phyloP scores from a whole-genome alignment of 768 basidiomycete species.

The Saitozyma sp. region DNA sequence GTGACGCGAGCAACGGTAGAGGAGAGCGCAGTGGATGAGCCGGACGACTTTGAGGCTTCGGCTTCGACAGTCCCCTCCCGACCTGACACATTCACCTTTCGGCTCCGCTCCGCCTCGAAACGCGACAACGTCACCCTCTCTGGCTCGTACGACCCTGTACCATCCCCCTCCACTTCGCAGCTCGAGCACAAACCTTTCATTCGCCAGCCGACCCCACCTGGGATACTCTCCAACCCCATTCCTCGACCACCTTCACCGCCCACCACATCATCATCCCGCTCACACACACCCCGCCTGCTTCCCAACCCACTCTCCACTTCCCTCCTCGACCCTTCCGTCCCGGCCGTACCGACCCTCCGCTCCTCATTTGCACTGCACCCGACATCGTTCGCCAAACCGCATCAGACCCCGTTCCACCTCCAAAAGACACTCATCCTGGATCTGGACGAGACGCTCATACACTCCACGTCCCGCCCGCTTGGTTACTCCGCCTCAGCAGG shows the following conservation, averaged over 20 bases:
- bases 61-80: constrained; percentile 1
- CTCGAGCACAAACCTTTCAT: constrained; percentile 4
- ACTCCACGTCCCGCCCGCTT: constrained; percentile 79
- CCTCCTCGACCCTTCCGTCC: constrained; percentile 38
- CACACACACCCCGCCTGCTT: constrained; percentile 14
- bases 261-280: neutral
- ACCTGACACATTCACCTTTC: constrained; percentile 19
- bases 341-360: constrained; percentile 1
- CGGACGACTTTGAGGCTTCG: constrained; percentile 23
- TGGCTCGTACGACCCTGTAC: too few species aligned
- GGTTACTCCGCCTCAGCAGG: constrained; percentile 54
- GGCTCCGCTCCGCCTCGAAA: constrained; percentile 24
- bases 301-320: constrained; percentile 43
- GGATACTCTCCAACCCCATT: constrained; percentile 37
- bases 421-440: constrained; percentile 96
- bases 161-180: too few species aligned
- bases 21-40: constrained; percentile 13
- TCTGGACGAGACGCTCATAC: constrained; percentile 96
- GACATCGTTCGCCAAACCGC: constrained; percentile 40
- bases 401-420: constrained; percentile 71
- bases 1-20: constrained; percentile 39
- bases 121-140: neutral
- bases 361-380: neutral
- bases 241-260: neutral
- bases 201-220: constrained; percentile 22